Percentiles rank a stretch among this genome's conserved stretches.
Conservation (phyloP, 768 basidiomycete genomes). For the Leccinum subgranulosum region DNA sequence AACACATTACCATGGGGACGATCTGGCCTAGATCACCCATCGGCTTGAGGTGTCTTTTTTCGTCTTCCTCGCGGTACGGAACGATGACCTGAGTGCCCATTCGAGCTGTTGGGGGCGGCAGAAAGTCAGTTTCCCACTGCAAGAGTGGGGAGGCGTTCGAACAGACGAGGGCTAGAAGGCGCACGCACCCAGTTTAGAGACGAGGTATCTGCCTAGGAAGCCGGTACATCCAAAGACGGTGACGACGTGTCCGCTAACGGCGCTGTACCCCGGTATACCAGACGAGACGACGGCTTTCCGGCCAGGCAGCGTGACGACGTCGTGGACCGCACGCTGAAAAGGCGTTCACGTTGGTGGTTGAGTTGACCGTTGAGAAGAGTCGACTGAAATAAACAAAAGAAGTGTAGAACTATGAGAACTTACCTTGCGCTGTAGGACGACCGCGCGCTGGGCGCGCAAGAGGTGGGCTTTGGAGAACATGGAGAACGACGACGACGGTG, state of each 20-base stretch:
- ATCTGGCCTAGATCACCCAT: slow-evolving; percentile 98
- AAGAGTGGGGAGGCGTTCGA: too few species aligned
- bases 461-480: slow-evolving; percentile 46
- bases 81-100: slow-evolving; percentile 90
- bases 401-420: neutral
- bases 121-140: neutral
- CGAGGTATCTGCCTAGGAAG: slow-evolving; percentile 91
- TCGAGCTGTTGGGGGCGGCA: slow-evolving; percentile 54
- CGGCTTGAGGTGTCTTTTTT: slow-evolving; percentile 83
- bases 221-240: slow-evolving; percentile 98
- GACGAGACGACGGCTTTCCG: slow-evolving; percentile 67
- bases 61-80: slow-evolving; percentile 94
- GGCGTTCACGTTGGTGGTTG: slow-evolving; percentile 1
- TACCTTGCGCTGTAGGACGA: slow-evolving; percentile 48
- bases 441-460: slow-evolving; percentile 51
- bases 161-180: too few species aligned
- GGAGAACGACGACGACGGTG: slow-evolving; percentile 18
- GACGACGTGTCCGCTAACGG: slow-evolving; percentile 85
- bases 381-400: neutral
- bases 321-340: slow-evolving; percentile 68
- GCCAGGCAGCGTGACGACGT: slow-evolving; percentile 58
- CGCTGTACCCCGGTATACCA: slow-evolving; percentile 82
- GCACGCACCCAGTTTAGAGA: slow-evolving; percentile 80
- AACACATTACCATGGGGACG: slow-evolving; percentile 77
- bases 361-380: neutral